Evolutionary conservation across 2,329 filamentous ascomycete genomes (phyloP).

Genomic region (Aureobasidium leucospermi): DNA sequence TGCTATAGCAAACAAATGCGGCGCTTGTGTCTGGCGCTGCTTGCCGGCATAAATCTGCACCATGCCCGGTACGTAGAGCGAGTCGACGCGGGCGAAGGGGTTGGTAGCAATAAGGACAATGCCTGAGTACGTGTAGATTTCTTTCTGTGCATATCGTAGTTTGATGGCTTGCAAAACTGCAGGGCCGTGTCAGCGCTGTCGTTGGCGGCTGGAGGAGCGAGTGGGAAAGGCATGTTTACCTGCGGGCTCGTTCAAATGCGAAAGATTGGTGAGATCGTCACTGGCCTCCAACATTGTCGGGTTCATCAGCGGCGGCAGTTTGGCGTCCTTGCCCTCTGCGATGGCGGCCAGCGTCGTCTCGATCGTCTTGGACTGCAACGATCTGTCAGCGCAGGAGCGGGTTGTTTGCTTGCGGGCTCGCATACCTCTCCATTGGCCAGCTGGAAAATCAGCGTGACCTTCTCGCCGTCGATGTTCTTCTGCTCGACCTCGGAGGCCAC

Average conservation of each 20-base stretch:
- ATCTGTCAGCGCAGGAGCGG: neutral
- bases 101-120: conserved; percentile 98
- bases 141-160: conserved; percentile 93
- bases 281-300: conserved; percentile 96
- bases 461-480: conserved; percentile 76
- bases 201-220: conserved; percentile 16
- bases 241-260: conserved; percentile 95
- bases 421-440: conserved; percentile 88
- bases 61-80: conserved; percentile 97
- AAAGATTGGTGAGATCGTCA: conserved; percentile 94
- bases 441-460: conserved; percentile 79
- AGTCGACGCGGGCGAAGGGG: conserved; percentile 94
- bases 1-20: conserved; percentile 96
- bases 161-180: conserved; percentile 94
- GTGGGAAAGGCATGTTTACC: conserved; percentile 47
- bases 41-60: conserved; percentile 99
- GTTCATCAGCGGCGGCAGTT: conserved; percentile 92
- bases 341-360: conserved; percentile 71
- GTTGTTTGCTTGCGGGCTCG: neutral
- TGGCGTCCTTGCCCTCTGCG: conserved; percentile 66
- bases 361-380: conserved; percentile 66
- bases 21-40: conserved; percentile 91
- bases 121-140: conserved; percentile 99
- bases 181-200: conserved; percentile 20
- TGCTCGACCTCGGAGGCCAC: conserved; percentile 88